phyloP scores from a whole-genome alignment of 805 yeast genomes.

The Metschnikowia picachoensis region DNA sequence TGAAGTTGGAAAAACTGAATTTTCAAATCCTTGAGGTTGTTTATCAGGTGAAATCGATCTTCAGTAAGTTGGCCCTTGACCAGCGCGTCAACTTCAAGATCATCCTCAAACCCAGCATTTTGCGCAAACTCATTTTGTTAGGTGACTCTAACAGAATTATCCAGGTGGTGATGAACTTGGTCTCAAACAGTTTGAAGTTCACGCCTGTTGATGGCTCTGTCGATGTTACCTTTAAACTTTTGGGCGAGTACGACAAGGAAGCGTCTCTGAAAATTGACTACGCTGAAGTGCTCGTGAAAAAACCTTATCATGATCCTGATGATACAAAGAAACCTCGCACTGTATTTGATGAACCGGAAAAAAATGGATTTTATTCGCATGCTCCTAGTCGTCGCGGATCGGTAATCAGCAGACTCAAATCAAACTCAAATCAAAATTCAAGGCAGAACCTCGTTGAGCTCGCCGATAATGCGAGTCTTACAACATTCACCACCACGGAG shows the following conservation, averaged over 20 bases:
- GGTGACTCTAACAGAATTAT: constrained; percentile 91
- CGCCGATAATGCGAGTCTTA: constrained; percentile 20
- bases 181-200: constrained; percentile 86
- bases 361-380: not conserved
- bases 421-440: constrained; percentile 1
- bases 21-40: constrained; percentile 80
- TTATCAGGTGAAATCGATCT: constrained; percentile 79
- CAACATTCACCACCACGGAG: constrained; percentile 36
- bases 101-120: constrained; percentile 55
- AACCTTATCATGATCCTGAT: not conserved
- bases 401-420: not conserved
- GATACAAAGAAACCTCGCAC: not conserved
- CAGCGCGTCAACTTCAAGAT: constrained; percentile 68
- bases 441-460: constrained; percentile 1
- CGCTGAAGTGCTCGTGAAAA: constrained; percentile 13
- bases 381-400: not conserved
- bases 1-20: constrained; percentile 77
- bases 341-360: not conserved
- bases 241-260: constrained; percentile 62
- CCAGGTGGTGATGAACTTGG: constrained; percentile 89
- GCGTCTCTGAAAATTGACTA: constrained; percentile 13
- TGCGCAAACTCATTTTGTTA: constrained; percentile 61
- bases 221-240: constrained; percentile 53
- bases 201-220: constrained; percentile 88
- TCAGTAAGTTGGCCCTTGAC: constrained; percentile 73